Evolutionary conservation across 805 yeast genomes (phyloP), one percentile per base, ranked within the genome.

Genomic region (Starmerella cellae): DNA sequence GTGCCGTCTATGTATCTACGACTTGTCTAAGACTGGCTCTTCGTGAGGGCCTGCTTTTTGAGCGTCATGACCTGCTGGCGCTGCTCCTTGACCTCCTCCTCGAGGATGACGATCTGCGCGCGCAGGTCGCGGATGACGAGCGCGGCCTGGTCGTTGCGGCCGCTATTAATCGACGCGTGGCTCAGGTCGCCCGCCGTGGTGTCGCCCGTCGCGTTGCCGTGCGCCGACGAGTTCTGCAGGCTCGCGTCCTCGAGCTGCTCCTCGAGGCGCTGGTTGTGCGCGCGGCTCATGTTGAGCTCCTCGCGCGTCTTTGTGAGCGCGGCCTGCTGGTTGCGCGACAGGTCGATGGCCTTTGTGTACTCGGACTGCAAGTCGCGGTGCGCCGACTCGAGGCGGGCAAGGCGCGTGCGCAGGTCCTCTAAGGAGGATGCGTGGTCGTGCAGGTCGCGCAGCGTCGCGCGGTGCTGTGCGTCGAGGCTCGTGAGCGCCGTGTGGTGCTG

Each of bases 41-140:
- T 36, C 18, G 29, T 41, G 24, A 54, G 42, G 3, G 60, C 60
- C 30, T 56, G 57, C 53, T 60, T 61, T 46, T 60, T 58, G 21
- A 60, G 50, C 33, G 50, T 52, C 39, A 48, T 39, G 18, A 55
- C 46, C 32, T 45, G 49, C 14, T 53, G 50, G 20, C 64, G 56
- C 58, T 82, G 65, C 52, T 77, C 80, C 55, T 84, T 91, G 50
- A 93, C 71, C 61, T 84, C 95, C 61, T 83, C 88, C 54, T 76
- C 77, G 50, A 79, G 70, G 43, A 84, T 80, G 54, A 72, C 79
- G 50, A 84, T 65, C 57, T 83, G 94, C 3, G 94, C 94, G 55
- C 82, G 82, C 52, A 84, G 63, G 53, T 84, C 94, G 53, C 81
- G 76, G 35, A 84, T 70, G 60, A 78, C 81, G 65, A 83, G 69